A percentile compares a stretch with the other conserved stretches of the same genome.
phyloP scores from a whole-genome alignment of 1,284 basidiomycete genomes.

The Moesziomyces sp. region DNA sequence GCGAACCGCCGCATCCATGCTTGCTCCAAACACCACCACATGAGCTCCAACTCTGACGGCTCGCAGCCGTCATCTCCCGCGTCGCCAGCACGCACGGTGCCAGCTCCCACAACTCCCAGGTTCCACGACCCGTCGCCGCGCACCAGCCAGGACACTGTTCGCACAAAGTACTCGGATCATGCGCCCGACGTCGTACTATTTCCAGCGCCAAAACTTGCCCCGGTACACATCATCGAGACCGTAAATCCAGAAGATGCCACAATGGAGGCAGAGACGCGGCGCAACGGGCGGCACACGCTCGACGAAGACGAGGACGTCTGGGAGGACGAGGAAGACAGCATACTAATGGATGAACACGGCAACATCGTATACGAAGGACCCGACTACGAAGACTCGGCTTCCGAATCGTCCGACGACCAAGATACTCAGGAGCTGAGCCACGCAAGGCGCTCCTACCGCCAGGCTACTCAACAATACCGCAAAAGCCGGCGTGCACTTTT shows the following conservation, averaged over 20 bases:
- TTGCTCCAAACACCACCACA: background rate
- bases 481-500: constrained; percentile 46
- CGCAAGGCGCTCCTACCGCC: constrained; percentile 33
- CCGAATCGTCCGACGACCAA: constrained; percentile 31
- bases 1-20: background rate
- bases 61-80: background rate
- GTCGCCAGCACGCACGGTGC: background rate
- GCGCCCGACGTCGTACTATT: background rate
- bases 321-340: constrained; percentile 44
- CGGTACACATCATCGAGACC: background rate
- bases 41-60: background rate
- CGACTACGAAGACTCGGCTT: constrained; percentile 29
- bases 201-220: background rate
- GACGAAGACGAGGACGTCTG: constrained; percentile 49
- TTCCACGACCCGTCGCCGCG: background rate
- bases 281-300: background rate
- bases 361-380: constrained; percentile 30
- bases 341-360: constrained; percentile 28
- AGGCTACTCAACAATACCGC: constrained; percentile 46
- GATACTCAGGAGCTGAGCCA: constrained; percentile 25
- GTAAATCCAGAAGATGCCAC: too few relatives aligned
- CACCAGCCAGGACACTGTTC: constrained; percentile 25
- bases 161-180: constrained; percentile 3
- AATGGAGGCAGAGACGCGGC: too few relatives aligned
- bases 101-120: background rate